Evolutionary conservation across 106 monocot genomes (phyloP), one percentile per base, ranked within the genome.

Genomic region (Amphibolis antarctica): DNA sequence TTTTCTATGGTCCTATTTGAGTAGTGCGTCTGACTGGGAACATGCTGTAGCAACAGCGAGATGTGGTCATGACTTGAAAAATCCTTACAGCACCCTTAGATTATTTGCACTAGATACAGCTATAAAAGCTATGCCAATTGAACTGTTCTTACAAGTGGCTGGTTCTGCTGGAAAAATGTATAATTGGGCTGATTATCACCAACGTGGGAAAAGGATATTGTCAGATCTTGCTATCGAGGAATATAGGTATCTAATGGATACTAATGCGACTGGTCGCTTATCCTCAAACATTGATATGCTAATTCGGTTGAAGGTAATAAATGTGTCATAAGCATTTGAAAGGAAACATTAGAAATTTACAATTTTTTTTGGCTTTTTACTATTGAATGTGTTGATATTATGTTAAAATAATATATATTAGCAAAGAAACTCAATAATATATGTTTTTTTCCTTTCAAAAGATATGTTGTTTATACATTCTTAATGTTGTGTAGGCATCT

Each of bases 121-220:
- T 59, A 57, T 82, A 71, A 81, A 84, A 46, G 74, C 73, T 59
- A 86, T 96, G 89, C 90, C 86, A 21, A 69, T 96, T 64, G 80
- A 96, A 61, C 69, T 96, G 30, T 96, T 96, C 70, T 71, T 86
- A 64, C 96, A 96, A 61, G 80, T 96, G 64, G 84, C 78, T 14
- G 96, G 96, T 5, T 82, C 64, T 72, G 50, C 73, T 67, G 73
- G 68, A 46, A 53, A 66, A n/a, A 69, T 80, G 57, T 74, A 86
- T 71, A 65, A 80, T 36, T 77, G 90, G 82, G 69, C 78, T 63
- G 70, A 80, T 25, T 74, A 64, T 66, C 90, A 90, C 63, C 80
- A 59, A 49, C 49, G 28, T 64, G 74, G 96, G 15, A 60, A 80
- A 51, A 82, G 62, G 66, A 4, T 36, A 36, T 82, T 96, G 48